Evolutionary conservation across 2,329 filamentous ascomycete genomes (phyloP).

Genomic region (Lachnum nothofagi): DNA sequence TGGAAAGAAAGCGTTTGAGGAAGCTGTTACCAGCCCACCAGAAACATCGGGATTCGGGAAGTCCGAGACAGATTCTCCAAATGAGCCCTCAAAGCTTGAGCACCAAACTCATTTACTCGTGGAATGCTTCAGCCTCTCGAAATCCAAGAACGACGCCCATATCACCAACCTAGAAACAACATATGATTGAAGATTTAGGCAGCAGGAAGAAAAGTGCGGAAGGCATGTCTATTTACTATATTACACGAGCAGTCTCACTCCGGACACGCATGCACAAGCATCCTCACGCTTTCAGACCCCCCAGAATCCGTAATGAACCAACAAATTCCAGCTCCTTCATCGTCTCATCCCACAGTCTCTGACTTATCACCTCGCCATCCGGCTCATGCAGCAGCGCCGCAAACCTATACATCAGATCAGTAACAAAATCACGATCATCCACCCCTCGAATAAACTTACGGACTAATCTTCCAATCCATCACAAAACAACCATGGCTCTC

Average conservation of each 20-base stretch:
- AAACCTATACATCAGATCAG: conserved; percentile 13
- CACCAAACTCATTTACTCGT: too few relatives aligned
- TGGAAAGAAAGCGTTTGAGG: background rate
- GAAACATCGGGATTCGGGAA: too few relatives aligned
- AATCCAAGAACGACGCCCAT: background rate
- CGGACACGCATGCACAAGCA: too few relatives aligned
- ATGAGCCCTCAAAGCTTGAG: too few relatives aligned
- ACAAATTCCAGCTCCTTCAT: conserved; percentile 26
- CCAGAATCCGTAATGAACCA: background rate
- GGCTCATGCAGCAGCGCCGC: conserved; percentile 19
- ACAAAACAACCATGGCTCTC: conserved; percentile 48
- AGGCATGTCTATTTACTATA: background rate
- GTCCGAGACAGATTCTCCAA: too few relatives aligned
- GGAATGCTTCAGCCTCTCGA: too few relatives aligned
- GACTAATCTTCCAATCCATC: conserved; percentile 26
- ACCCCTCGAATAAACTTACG: conserved; percentile 4
- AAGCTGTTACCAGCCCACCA: background rate
- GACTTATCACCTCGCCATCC: conserved; percentile 15
- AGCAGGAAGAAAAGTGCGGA: too few relatives aligned
- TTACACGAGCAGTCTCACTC: background rate
- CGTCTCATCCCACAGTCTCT: conserved; percentile 26
- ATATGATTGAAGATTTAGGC: too few relatives aligned
- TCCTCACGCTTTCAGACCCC: background rate
- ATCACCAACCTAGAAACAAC: background rate
- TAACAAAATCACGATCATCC: background rate